Evolutionary conservation across 176 grass and related monocot genomes (phyloP), one percentile per base, ranked within the genome.

Genomic region (Tuctoria greenei): DNA sequence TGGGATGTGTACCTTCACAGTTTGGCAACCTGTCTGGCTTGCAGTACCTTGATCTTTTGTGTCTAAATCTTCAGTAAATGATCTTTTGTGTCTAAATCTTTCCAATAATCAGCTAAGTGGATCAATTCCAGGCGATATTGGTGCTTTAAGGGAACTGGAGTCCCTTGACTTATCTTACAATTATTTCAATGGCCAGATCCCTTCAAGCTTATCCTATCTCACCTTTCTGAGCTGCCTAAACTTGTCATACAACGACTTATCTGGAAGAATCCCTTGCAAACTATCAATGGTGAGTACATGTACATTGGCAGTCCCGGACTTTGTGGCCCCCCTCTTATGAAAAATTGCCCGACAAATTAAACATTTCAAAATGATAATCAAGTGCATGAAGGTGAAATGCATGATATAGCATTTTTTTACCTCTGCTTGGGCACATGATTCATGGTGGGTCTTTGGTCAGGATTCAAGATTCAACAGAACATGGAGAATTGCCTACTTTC

Each of bases 11-110:
- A 76, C 70, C 86, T 66, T 47, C 23, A 0, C 39, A 69, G 1
- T 24, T 59, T 31, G 52, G 76, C 8, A 89, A 91, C 65, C 81
- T 87, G 7, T 81, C 86, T 13, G 54, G 31, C 0, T 49, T 89
- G 64, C 6, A 69, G 10, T 46, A 45, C 17, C 68, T 81, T 76
- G 76, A 84, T 66, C 27, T 88, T n/a, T n/a, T n/a, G n/a, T n/a
- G n/a, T n/a, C n/a, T n/a, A n/a, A n/a, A n/a, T 52, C 1, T 52
- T 52, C n/a, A 0, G 18, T 52, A 1, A 52, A 52, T 1, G 50
- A 6, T 2, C 50, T 52, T n/a, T 7, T 5, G 50, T 8, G 20
- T n/a, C 7, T 52, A 7, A 52, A 52, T 52, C 18, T 52, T 7
- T 52, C 50, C 0, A 52, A 8, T 4, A 52, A 52, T 6, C 18